phyloP scores from a whole-genome alignment of 768 basidiomycete genomes.

The Podaxis mareebaensis region DNA sequence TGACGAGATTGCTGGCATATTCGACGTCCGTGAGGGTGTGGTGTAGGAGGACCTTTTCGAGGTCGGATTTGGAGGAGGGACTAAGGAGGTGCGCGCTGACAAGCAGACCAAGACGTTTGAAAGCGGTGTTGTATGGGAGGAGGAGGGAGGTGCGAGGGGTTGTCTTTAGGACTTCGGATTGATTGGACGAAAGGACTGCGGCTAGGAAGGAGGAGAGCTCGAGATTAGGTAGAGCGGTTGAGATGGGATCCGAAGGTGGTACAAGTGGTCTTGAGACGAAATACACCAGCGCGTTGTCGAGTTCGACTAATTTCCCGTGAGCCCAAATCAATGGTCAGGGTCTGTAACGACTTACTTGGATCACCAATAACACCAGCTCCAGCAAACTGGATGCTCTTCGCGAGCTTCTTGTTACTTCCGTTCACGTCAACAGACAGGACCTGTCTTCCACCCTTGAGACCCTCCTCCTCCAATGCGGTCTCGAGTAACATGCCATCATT shows the following conservation, averaged over 20 bases:
- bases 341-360: slow-evolving; percentile 51
- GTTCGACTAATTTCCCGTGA: slow-evolving; percentile 48
- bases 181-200: slow-evolving; percentile 80
- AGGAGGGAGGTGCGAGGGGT: slow-evolving; percentile 78
- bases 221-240: slow-evolving; percentile 79
- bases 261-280: slow-evolving; percentile 81
- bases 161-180: slow-evolving; percentile 67
- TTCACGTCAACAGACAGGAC: slow-evolving; percentile 70
- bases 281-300: slow-evolving; percentile 84
- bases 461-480: slow-evolving; percentile 73
- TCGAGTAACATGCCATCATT: slow-evolving; percentile 74
- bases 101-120: slow-evolving; percentile 79
- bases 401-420: slow-evolving; percentile 40
- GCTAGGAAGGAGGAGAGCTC: slow-evolving; percentile 91
- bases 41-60: slow-evolving; percentile 84
- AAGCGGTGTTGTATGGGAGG: slow-evolving; percentile 89
- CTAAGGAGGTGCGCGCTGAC: slow-evolving; percentile 86
- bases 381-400: slow-evolving; percentile 72
- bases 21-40: slow-evolving; percentile 78
- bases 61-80: slow-evolving; percentile 73
- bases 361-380: slow-evolving; percentile 81
- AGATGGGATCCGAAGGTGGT: slow-evolving; percentile 80
- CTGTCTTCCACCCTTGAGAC: slow-evolving; percentile 68
- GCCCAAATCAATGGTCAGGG: background rate
- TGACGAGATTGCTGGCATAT: slow-evolving; percentile 62